Conservation (phyloP, 331 rosid genomes). For the Malus hybrid region DNA sequence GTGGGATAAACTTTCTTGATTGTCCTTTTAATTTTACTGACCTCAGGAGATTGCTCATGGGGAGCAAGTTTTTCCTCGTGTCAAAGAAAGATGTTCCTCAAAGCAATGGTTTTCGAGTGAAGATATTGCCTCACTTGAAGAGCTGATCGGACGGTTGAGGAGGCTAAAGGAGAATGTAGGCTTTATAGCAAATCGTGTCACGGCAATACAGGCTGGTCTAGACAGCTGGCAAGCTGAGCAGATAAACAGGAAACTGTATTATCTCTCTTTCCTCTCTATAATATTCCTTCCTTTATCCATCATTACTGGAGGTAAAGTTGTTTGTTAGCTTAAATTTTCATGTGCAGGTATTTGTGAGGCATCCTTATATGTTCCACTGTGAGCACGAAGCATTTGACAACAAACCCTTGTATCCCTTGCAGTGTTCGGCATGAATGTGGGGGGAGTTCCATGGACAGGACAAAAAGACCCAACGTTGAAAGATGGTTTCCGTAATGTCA, state of each 20-base stretch:
- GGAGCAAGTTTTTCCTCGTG: constrained; percentile 89
- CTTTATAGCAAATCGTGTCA: constrained; percentile 79
- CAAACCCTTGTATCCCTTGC: constrained; percentile 12
- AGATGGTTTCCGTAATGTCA: constrained; percentile 80
- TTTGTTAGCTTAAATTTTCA: neutral
- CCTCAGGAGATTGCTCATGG: constrained; percentile 80
- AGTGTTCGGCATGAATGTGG: constrained; percentile 98
- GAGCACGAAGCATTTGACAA: neutral
- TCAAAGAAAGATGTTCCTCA: constrained; percentile 79
- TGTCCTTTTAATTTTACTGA: constrained; percentile 14
- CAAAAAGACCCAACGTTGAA: constrained; percentile 45
- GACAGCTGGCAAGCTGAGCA: constrained; percentile 97
- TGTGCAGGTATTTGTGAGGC: neutral
- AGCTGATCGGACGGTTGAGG: constrained; percentile 72
- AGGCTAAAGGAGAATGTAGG: constrained; percentile 90
- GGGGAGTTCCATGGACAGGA: constrained; percentile 96
- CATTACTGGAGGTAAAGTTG: constrained; percentile 73
- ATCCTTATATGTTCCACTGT: neutral
- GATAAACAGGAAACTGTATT: constrained; percentile 84
- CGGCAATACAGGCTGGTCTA: constrained; percentile 84
- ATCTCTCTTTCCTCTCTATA: constrained; percentile 83
- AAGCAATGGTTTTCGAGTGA: constrained; percentile 71
- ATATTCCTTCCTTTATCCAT: constrained; percentile 85
- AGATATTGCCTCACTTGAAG: constrained; percentile 69
- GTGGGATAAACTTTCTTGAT: constrained; percentile 1